Evolutionary conservation across 2,329 filamentous ascomycete genomes (phyloP), one percentile per base, ranked within the genome.

Genomic region (Aureobasidium sp.): DNA sequence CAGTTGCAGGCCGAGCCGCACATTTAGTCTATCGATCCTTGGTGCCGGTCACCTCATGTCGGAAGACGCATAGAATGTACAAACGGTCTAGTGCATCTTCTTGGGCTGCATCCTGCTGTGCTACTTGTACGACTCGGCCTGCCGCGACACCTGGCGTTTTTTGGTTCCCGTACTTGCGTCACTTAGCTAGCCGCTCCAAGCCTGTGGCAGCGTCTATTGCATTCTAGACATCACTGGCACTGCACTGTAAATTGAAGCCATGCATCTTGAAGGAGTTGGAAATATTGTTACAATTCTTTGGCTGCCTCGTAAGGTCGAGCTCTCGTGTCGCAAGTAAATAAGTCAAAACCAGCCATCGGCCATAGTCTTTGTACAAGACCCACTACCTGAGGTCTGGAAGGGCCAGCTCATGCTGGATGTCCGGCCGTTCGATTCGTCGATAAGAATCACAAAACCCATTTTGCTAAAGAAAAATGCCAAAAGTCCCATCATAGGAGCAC

Each of bases 221-320:
- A 29, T 57, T 57, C 53, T 57, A 57, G 53, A 57, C 53, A 44
- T 36, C n/a, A 57, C 32, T 48, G 13, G 21, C 21, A 30, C 8
- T 37, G 54, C 45, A 37, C n/a, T 30, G 29, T 27, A 48, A 47
- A 58, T 34, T 48, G 54, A 45, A 6, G 8, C 47, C 14, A 14
- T 21, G 47, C 47, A 41, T 42, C 27, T 39, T 16, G 41, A 42
- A 49, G 32, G 36, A 59, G 45, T 11, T 27, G 34, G 34, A 48
- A 41, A 50, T 59, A 34, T 49, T 50, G 39, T 37, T 59, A 59
- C 57, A 59, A 30, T 59, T 59, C 57, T 50, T 9, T 34, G 44
- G 44, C 57, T 50, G 45, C 44, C 57, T 59, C 34, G 16, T 50
- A 50, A 59, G 57, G 54, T 48, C 57, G 44, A 50, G 45, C 57